Evolutionary conservation across 257 asterid species (phyloP).

Genomic region (Linderniella brevidens): DNA sequence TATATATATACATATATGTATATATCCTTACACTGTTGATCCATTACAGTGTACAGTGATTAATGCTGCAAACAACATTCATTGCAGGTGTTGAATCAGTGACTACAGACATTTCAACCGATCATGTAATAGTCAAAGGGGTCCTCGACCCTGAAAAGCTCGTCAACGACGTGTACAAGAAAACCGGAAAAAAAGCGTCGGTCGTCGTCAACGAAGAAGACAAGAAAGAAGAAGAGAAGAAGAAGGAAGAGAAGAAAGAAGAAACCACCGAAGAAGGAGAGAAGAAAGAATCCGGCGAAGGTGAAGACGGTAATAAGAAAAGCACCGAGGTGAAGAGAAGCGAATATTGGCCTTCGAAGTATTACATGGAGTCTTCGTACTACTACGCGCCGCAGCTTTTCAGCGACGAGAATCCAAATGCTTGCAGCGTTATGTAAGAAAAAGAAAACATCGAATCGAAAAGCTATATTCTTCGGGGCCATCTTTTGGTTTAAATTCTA

Average conservation of each 20-base stretch:
- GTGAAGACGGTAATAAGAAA: slow-evolving; percentile 20
- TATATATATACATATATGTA: background rate
- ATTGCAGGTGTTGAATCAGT: slow-evolving; percentile 69
- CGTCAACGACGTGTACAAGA: slow-evolving; percentile 53
- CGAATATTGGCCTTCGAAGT: slow-evolving; percentile 44
- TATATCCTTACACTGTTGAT: background rate
- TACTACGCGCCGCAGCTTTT: slow-evolving; percentile 46
- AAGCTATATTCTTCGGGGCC: too few species aligned
- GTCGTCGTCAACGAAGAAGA: slow-evolving; percentile 44
- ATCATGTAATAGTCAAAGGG: slow-evolving; percentile 53
- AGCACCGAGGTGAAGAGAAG: slow-evolving; percentile 35
- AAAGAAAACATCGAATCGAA: too few species aligned
- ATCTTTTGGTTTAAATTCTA: too few species aligned
- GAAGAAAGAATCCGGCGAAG: slow-evolving; percentile 16
- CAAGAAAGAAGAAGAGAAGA: slow-evolving; percentile 37
- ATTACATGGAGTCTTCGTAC: slow-evolving; percentile 44
- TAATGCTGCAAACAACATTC: background rate
- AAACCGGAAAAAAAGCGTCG: slow-evolving; percentile 59
- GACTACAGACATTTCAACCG: slow-evolving; percentile 39
- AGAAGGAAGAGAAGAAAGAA: slow-evolving; percentile 25
- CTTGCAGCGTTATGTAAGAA: slow-evolving; percentile 57
- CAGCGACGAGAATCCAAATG: slow-evolving; percentile 85
- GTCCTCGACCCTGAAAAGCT: slow-evolving; percentile 65
- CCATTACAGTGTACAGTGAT: background rate
- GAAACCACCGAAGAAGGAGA: slow-evolving; percentile 12